Evolutionary conservation across 768 basidiomycete genomes (phyloP), one percentile per base, ranked within the genome.

Genomic region (Termitomyces sp.): DNA sequence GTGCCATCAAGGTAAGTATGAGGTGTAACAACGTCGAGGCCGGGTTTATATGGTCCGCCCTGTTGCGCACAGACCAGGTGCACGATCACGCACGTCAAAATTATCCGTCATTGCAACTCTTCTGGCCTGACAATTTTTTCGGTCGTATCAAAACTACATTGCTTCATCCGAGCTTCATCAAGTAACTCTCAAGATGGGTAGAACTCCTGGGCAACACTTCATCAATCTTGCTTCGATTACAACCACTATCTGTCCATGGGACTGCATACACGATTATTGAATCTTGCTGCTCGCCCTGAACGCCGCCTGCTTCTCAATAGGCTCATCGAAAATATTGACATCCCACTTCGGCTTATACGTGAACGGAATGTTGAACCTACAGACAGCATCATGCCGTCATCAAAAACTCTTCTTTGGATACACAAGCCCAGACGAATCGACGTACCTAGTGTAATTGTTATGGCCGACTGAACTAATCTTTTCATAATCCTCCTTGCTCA

Each of bases 1-100:
- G 73, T 82, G 81, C 84, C 84, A 83, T 84, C 84, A 85, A 84
- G 82, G 83, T 84, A 83, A 84, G 82, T 84, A 84, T 84, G 80
- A 80, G 51, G 48, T 75, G 50, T 53, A 35, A 9, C 0, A 0
- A 1, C 9, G 7, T 38, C 1, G 15, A 38, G 1, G 20, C 9
- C 15, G 16, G 4, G 53, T 5, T 40, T 55, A 40, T 40, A 55
- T 55, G 1, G 24, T n/a, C 4, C 1, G 13, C 4, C 18, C 1
- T 11, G 3, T 0, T 7, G 39, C 18, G 54, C 54, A 55, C 54
- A 39, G 54, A 55, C 54, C 54, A 55, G 9, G 6, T 32, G 4
- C 6, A 1, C 39, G 22, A 32, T 40, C 53, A 39, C 24, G 24
- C 22, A 12, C 11, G 16, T 33, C 12, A 20, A 49, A 44, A 28